Base-by-base conservation (phyloP, 768 basidiomycete genomes). In the Pulveroboletus frians region DNA sequence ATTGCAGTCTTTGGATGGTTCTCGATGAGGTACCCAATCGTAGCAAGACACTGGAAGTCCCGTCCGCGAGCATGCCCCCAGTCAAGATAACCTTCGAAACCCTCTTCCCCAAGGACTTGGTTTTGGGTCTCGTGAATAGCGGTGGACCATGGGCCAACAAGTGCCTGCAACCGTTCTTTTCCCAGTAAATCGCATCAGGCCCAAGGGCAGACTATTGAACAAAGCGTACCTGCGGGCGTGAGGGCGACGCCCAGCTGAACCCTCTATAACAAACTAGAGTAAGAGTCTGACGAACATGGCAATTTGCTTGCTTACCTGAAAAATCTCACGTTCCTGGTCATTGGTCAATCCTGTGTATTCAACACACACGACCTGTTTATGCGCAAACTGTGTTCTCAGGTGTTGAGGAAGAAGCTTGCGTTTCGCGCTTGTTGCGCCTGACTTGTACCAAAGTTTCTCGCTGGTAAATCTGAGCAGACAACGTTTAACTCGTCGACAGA, bases 271-370 rank as follows among this genome's bases (percentile, higher is more conserved):
- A 29, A 42, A 43, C 15, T 11, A 37, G 20, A 38, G 30, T 51
- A 47, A 46, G 31, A 31, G 49, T 13, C 34, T 11, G 32, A 39
- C 13, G 5, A 30, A 44, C 3, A 29, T 32, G 13, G 15, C 23
- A 43, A 38, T 11, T 17, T 34, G 23, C 10, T 46, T 30, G 51
- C 70, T 36, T 53, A 72, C 80, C 69, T 79, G 74, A 53, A 85
- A 88, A 21, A 85, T 80, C 57, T 84, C 85, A 26, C 83, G 74
- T 55, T 86, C 87, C 58, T 79, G 76, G 43, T 79, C 73, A 7
- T 62, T 61, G 0, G 64, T 69, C 36, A 84, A 59, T 15, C 71
- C 70, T 3, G 67, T 63, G 53, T 84, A 84, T 57, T 83, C 82
- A 1, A 78, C 71, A 48, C 75, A 79, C 9, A 72, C 71, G 13